Conservation (phyloP, 1,139 yeast species). For the Ogataea hybrid region DNA sequence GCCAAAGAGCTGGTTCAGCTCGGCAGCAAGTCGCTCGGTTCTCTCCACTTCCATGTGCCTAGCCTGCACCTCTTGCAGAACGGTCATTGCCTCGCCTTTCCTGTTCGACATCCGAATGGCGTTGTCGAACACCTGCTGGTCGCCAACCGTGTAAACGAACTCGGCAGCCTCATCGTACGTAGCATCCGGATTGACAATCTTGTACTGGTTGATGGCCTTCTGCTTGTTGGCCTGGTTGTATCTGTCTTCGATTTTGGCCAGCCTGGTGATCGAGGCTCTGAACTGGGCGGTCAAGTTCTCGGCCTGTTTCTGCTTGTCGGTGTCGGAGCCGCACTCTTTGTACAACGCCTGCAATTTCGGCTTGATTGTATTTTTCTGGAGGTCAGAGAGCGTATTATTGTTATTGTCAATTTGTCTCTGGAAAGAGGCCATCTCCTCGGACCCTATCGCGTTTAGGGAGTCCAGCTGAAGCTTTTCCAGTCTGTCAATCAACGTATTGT, state of each 20-base stretch:
- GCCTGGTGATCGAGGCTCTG: conserved; percentile 80
- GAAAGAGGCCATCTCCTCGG: conserved; percentile 68
- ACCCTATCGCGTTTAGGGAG: conserved; percentile 81
- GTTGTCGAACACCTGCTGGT: conserved; percentile 91
- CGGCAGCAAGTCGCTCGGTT: conserved; percentile 95
- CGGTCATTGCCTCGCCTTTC: conserved; percentile 96
- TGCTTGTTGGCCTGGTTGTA: conserved; percentile 81
- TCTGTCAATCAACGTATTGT: conserved; percentile 72
- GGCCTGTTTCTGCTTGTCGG: conserved; percentile 85
- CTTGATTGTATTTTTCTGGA: conserved; percentile 69
- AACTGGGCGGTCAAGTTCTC: conserved; percentile 86
- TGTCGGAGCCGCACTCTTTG: conserved; percentile 66
- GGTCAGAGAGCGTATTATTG: conserved; percentile 73
- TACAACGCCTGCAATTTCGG: conserved; percentile 75
- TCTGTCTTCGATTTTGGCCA: conserved; percentile 82
- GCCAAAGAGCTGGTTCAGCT: conserved; percentile 88
- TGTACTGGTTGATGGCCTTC: conserved; percentile 92
- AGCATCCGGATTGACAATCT: conserved; percentile 91
- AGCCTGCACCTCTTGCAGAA: conserved; percentile 91
- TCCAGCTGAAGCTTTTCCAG: conserved; percentile 81
- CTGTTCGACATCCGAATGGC: conserved; percentile 83
- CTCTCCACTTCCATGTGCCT: conserved; percentile 95
- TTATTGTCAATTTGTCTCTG: conserved; percentile 77
- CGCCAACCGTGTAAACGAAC: conserved; percentile 56
- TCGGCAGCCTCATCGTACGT: conserved; percentile 86